Conservation (phyloP, 768 basidiomycete species). For the Podaxis sp. region DNA sequence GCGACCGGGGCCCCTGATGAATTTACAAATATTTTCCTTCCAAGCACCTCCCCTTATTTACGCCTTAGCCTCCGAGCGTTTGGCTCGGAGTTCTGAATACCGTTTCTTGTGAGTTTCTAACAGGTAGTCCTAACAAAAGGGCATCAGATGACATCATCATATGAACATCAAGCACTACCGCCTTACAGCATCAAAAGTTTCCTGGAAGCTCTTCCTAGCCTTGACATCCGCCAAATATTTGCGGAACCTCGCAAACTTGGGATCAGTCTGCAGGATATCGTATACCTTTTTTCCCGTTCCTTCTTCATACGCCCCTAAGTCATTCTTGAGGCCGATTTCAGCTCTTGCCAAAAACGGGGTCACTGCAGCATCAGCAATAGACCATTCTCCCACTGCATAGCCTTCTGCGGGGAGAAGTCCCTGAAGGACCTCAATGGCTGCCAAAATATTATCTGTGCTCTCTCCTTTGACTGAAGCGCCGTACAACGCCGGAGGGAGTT, state of each 20-base stretch:
- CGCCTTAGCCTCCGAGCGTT: too few relatives aligned
- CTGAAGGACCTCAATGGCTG: conserved; percentile 48
- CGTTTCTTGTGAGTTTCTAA: too few relatives aligned
- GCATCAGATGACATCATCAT: neutral
- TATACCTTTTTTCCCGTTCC: conserved; percentile 48
- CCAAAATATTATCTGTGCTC: conserved; percentile 38
- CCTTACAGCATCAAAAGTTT: conserved; percentile 56
- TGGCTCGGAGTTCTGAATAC: too few relatives aligned
- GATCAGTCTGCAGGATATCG: conserved; percentile 38
- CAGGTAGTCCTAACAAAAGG: too few relatives aligned
- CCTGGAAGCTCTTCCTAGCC: conserved; percentile 51
- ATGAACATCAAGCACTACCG: neutral
- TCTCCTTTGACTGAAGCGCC: conserved; percentile 39
- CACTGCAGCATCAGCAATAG: conserved; percentile 61
- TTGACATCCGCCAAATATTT: conserved; percentile 49
- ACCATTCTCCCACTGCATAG: conserved; percentile 49
- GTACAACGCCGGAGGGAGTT: conserved; percentile 39
- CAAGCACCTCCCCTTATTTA: too few relatives aligned
- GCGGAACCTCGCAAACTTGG: conserved; percentile 50
- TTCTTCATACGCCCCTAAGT: conserved; percentile 48
- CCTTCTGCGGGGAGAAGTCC: conserved; percentile 46
- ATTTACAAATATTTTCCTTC: too few relatives aligned
- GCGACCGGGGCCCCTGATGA: too few relatives aligned
- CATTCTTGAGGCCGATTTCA: conserved; percentile 43
- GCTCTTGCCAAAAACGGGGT: conserved; percentile 62